These are phyloP conservation scores for Scutellaria baicalensis DNA, from an alignment of 257 asterid genomes.

Conservation along the genomic window DNA sequence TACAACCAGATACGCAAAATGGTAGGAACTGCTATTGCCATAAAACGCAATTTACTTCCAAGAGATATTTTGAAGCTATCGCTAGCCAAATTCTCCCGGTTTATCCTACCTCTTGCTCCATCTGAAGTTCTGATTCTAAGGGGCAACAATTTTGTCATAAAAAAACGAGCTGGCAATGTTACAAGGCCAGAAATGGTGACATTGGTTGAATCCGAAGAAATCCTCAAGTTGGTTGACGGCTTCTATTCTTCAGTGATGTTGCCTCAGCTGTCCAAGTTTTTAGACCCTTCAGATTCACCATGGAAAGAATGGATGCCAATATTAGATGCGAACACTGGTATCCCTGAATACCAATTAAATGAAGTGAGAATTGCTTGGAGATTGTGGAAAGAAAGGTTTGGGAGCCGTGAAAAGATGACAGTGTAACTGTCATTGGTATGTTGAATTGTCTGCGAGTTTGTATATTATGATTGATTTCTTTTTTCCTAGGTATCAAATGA, in stretches of 20 bases:
- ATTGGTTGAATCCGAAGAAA: constrained; percentile 71
- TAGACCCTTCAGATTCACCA: constrained; percentile 60
- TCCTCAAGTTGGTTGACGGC: constrained; percentile 49
- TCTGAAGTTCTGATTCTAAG: constrained; percentile 78
- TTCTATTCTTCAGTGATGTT: constrained; percentile 60
- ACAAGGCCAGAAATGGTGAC: constrained; percentile 81
- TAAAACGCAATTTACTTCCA: constrained; percentile 72
- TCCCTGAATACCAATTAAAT: constrained; percentile 59
- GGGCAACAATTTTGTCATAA: constrained; percentile 62
- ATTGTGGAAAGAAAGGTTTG: constrained; percentile 45
- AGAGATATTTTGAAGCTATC: constrained; percentile 58
- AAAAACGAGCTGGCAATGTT: constrained; percentile 61
- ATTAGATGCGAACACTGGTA: constrained; percentile 63
- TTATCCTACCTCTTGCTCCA: constrained; percentile 83
- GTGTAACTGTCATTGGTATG: constrained; percentile 24
- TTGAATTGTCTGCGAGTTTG: neutral
- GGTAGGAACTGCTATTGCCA: constrained; percentile 86
- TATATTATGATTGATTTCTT: neutral
- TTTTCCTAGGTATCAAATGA: neutral
- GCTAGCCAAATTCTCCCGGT: constrained; percentile 71
- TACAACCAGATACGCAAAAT: constrained; percentile 78
- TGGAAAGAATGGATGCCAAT: constrained; percentile 75
- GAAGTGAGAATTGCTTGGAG: constrained; percentile 67
- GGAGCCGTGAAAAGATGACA: constrained; percentile 23
- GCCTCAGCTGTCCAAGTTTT: constrained; percentile 53